These are phyloP conservation scores for Entophlyctis luteolus DNA, from an alignment of 192 early-diverging fungal genomes.

Conservation along the genomic window DNA sequence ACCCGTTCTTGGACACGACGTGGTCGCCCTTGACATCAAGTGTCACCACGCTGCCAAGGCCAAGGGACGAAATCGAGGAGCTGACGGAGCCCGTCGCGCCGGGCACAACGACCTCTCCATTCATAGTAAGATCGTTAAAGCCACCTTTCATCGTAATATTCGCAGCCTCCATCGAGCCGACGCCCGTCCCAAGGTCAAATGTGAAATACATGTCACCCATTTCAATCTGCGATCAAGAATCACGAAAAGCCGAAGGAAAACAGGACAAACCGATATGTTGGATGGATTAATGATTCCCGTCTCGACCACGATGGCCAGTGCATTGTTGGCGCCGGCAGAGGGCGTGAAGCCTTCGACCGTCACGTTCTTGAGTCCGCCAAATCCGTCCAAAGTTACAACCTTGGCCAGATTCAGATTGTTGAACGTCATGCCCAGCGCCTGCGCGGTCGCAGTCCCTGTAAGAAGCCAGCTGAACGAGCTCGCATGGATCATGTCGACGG, in stretches of 20 bases:
- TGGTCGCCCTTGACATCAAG: slow-evolving; percentile 10
- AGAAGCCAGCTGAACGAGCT: slow-evolving; percentile 29
- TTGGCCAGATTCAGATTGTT: slow-evolving; percentile 34
- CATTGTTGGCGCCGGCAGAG: not conserved
- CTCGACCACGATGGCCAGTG: not conserved
- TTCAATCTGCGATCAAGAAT: not conserved
- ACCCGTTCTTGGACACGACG: not conserved
- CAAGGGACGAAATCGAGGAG: not conserved
- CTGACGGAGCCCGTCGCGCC: not conserved
- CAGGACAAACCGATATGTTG: not conserved
- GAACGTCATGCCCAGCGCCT: slow-evolving; percentile 36
- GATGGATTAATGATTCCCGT: slow-evolving; percentile 7
- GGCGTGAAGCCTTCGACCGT: slow-evolving; percentile 23
- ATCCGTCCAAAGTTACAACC: slow-evolving; percentile 24
- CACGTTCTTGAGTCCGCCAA: slow-evolving; percentile 23
- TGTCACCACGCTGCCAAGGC: not conserved
- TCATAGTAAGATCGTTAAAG: not conserved
- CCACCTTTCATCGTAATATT: slow-evolving; percentile 7
- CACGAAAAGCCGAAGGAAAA: not conserved
- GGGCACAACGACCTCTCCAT: not conserved
- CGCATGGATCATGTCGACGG: slow-evolving; percentile 23
- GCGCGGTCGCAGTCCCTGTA: slow-evolving; percentile 1
- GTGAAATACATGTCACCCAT: slow-evolving; percentile 11
- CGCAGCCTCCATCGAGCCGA: not conserved
- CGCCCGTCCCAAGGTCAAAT: slow-evolving; percentile 12